phyloP scores from a whole-genome alignment of 2,329 filamentous ascomycete species.

The Epichloe hybrida region DNA sequence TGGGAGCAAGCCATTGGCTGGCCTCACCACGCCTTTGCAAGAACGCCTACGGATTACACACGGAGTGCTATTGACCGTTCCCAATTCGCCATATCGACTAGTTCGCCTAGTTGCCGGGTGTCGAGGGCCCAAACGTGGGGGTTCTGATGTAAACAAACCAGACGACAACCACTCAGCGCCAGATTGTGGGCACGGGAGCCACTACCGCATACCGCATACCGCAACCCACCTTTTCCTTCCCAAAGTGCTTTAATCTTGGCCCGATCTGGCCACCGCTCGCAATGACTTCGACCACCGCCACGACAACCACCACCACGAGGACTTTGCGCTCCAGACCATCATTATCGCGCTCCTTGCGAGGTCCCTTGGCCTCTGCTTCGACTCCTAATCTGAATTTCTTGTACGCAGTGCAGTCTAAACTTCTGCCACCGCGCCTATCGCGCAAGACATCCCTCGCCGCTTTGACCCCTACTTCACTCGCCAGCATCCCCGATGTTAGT shows the following conservation, averaged over 20 bases:
- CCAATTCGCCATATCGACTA: neutral
- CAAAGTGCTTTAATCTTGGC: neutral
- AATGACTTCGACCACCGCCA: slow-evolving; percentile 10
- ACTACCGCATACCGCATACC: neutral
- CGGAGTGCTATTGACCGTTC: too few relatives aligned
- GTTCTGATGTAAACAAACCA: neutral
- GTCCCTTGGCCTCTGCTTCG: slow-evolving; percentile 35
- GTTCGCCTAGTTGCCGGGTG: neutral
- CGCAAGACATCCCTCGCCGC: slow-evolving; percentile 62
- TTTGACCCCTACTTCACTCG: slow-evolving; percentile 49
- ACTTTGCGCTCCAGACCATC: slow-evolving; percentile 10
- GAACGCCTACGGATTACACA: too few relatives aligned
- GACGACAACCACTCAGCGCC: neutral
- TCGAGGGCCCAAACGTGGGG: neutral
- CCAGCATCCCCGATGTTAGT: slow-evolving; percentile 52
- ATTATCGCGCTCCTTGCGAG: slow-evolving; percentile 27
- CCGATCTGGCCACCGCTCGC: slow-evolving; percentile 8
- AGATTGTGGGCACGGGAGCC: slow-evolving; percentile 1
- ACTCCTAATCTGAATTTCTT: slow-evolving; percentile 44
- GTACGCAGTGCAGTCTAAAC: slow-evolving; percentile 36
- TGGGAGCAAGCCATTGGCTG: neutral
- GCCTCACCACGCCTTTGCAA: neutral
- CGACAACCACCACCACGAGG: slow-evolving; percentile 7
- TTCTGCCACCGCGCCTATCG: slow-evolving; percentile 35
- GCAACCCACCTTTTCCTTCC: slow-evolving; percentile 1